Evolutionary conservation across 345 rosid genomes (phyloP).

Genomic region (Lepidium sativum): DNA sequence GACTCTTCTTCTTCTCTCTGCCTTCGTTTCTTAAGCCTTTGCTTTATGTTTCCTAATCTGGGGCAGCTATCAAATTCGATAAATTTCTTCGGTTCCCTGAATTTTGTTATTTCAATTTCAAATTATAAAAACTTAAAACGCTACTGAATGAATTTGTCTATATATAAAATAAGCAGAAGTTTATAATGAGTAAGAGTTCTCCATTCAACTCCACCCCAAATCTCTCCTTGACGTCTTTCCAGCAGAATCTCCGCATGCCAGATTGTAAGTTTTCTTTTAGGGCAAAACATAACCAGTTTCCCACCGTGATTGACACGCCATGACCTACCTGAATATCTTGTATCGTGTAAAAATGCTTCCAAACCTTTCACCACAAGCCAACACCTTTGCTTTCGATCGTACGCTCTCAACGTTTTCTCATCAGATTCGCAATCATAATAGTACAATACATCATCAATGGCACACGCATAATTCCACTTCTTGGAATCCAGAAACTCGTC

Average conservation of each 20-base stretch:
- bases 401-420: background rate
- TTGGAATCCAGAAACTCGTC: background rate
- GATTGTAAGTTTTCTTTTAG: background rate
- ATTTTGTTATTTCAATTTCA: background rate
- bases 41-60: conserved; percentile 9
- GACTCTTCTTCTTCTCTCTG: conserved; percentile 10
- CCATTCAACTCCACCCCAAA: background rate
- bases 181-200: too few species aligned
- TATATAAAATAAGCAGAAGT: too few species aligned
- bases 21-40: conserved; percentile 11
- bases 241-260: background rate
- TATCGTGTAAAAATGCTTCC: background rate
- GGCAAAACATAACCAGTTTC: background rate
- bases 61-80: conserved; percentile 10
- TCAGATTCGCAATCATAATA: background rate
- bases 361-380: background rate
- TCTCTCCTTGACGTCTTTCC: background rate
- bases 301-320: background rate
- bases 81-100: background rate
- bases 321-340: background rate
- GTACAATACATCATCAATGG: background rate
- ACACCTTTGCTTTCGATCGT: background rate
- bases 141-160: too few species aligned
- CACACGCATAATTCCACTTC: background rate
- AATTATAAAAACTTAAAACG: too few species aligned